These are phyloP conservation scores for Triticum timopheevii DNA, from an alignment of 176 grass and related monocot genomes.

Conservation along the genomic window DNA sequence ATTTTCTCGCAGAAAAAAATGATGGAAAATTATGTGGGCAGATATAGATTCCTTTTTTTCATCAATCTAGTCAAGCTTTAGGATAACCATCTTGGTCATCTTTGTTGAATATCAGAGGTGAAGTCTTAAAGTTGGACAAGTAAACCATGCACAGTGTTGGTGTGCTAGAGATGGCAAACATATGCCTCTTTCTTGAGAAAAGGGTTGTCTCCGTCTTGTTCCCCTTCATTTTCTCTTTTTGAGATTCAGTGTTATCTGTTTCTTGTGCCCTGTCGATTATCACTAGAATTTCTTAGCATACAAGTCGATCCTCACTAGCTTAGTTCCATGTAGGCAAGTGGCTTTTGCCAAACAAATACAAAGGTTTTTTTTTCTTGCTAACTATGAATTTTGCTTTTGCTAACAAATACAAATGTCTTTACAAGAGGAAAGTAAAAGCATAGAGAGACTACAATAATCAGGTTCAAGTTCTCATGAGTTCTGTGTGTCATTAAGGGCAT, in stretches of 20 bases:
- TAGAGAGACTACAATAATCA: too few species aligned
- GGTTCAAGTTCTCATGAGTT: too few species aligned
- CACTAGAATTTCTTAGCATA: neutral
- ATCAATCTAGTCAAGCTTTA: neutral
- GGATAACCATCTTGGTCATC: conserved; percentile 9
- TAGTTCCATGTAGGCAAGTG: neutral
- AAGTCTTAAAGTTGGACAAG: neutral
- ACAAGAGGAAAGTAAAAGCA: too few species aligned
- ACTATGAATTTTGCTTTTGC: too few species aligned
- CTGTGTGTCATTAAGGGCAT: too few species aligned
- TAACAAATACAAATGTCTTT: too few species aligned
- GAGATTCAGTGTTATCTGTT: neutral
- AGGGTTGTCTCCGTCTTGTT: neutral
- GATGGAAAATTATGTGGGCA: neutral
- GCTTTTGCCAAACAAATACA: neutral
- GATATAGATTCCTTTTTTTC: neutral
- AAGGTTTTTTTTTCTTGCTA: too few species aligned
- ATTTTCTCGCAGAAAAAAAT: neutral
- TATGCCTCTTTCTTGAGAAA: neutral
- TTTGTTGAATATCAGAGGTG: neutral
- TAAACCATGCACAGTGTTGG: neutral
- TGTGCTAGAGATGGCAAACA: neutral
- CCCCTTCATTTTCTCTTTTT: neutral
- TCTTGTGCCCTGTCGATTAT: neutral
- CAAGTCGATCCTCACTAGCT: neutral